Percentiles rank a stretch among this genome's conserved stretches.
phyloP scores from a whole-genome alignment of 1,284 basidiomycete genomes.

The Irpex lacteus region DNA sequence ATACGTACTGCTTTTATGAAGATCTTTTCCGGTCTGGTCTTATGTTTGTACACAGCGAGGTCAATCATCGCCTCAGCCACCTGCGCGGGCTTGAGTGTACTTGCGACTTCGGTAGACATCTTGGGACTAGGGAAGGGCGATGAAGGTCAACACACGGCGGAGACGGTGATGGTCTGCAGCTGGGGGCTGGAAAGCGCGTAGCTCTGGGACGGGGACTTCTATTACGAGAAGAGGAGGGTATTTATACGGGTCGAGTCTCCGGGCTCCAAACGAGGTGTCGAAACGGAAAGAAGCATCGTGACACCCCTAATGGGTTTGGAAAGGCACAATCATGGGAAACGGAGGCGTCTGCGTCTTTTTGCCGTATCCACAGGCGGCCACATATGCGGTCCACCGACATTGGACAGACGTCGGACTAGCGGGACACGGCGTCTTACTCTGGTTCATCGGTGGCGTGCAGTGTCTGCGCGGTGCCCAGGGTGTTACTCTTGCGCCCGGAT shows the following conservation, averaged over 20 bases:
- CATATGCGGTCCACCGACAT: neutral
- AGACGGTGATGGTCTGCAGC: neutral
- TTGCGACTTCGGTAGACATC: constrained; percentile 33
- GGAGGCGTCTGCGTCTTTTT: neutral
- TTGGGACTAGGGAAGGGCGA: constrained; percentile 12
- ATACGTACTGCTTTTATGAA: constrained; percentile 66
- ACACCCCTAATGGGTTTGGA: neutral
- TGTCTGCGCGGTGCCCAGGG: neutral
- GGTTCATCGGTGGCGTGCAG: neutral
- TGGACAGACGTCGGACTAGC: neutral
- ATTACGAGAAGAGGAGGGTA: neutral
- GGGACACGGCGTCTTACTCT: neutral
- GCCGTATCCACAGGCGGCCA: neutral
- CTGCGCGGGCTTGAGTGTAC: constrained; percentile 58
- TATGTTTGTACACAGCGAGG: constrained; percentile 57
- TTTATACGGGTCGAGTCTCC: neutral
- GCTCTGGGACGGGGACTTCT: neutral
- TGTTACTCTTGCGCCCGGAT: neutral
- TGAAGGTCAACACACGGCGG: neutral
- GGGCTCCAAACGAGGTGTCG: neutral
- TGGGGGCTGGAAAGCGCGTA: neutral
- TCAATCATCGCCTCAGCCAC: constrained; percentile 60
- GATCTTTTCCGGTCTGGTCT: constrained; percentile 53
- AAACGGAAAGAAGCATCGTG: neutral
- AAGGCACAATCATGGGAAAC: neutral